Evolutionary conservation across 2,329 filamentous ascomycete species (phyloP).

Genomic region (Hypoxylon sp.): DNA sequence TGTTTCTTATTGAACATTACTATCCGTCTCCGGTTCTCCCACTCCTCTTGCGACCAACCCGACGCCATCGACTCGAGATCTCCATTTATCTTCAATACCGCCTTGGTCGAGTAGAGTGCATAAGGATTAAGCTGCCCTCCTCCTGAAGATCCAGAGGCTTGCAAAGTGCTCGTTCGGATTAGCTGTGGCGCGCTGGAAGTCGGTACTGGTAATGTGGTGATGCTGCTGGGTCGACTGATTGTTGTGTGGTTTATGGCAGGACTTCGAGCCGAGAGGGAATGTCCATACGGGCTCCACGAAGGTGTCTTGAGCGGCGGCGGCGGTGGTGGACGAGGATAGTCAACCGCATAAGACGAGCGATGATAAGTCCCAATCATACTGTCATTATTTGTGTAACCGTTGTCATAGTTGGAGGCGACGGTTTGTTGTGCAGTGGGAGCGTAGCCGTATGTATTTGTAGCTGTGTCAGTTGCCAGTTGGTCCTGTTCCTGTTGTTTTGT

Average conservation of each 20-base stretch:
- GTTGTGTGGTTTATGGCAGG: conserved; percentile 60
- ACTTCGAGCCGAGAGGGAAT: conserved; percentile 59
- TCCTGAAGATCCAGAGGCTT: conserved; percentile 56
- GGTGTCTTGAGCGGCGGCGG: conserved; percentile 57
- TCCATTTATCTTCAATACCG: conserved; percentile 85
- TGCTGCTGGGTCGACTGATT: conserved; percentile 61
- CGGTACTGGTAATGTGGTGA: conserved; percentile 66
- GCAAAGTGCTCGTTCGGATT: conserved; percentile 70
- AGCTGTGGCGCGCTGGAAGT: conserved; percentile 64
- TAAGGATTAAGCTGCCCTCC: conserved; percentile 79
- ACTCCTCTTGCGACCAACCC: conserved; percentile 87
- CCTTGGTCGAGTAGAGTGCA: conserved; percentile 86
- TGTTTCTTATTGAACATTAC: conserved; percentile 91
- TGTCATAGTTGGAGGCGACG: conserved; percentile 58
- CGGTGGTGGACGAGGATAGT: conserved; percentile 60
- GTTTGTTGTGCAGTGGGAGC: conserved; percentile 67
- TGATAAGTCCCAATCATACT: conserved; percentile 71
- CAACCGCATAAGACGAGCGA: conserved; percentile 66
- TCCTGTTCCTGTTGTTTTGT: conserved; percentile 54
- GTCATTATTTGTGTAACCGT: conserved; percentile 55
- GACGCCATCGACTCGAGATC: conserved; percentile 88
- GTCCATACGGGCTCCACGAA: conserved; percentile 63
- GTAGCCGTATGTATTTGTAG: conserved; percentile 71
- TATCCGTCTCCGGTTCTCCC: conserved; percentile 82
- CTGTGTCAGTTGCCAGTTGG: conserved; percentile 57